phyloP scores from a whole-genome alignment of 208 protist species.

The Leishmania amazonensis region DNA sequence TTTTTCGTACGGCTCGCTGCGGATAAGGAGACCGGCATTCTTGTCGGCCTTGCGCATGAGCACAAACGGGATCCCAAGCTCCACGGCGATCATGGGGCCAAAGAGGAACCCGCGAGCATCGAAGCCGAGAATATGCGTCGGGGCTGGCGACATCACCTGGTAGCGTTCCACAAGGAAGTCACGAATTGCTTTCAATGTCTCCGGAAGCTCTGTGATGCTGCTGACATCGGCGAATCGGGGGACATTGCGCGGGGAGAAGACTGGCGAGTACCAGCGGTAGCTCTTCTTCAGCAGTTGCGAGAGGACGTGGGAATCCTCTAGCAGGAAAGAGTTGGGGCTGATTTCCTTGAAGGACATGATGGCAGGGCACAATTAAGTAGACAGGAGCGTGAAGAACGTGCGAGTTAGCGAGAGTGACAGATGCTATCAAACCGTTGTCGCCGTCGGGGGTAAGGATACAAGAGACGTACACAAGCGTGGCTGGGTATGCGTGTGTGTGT shows the following conservation, averaged over 20 bases:
- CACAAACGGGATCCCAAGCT: slow-evolving; percentile 90
- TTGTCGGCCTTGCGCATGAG: slow-evolving; percentile 90
- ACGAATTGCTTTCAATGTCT: slow-evolving; percentile 72
- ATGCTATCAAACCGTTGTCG: background rate
- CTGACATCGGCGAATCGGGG: slow-evolving; percentile 89
- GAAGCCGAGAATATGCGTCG: slow-evolving; percentile 88
- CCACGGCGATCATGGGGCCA: slow-evolving; percentile 86
- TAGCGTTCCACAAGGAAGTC: slow-evolving; percentile 88
- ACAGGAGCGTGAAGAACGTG: background rate
- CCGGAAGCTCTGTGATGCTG: slow-evolving; percentile 84
- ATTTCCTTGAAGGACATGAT: slow-evolving; percentile 31
- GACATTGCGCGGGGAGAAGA: slow-evolving; percentile 89
- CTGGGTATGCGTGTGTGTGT: background rate
- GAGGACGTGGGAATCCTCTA: slow-evolving; percentile 48
- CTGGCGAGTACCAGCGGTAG: slow-evolving; percentile 90
- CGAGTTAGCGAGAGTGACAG: background rate
- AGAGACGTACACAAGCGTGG: background rate
- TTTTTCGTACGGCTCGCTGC: slow-evolving; percentile 87
- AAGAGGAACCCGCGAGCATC: slow-evolving; percentile 92
- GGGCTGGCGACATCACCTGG: slow-evolving; percentile 50
- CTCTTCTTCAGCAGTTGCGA: slow-evolving; percentile 48
- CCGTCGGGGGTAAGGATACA: no score
- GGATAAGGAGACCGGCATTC: slow-evolving; percentile 86
- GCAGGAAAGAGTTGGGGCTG: slow-evolving; percentile 44
- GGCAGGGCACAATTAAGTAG: background rate